Conservation (phyloP, 73 alveolate species). For the Symbiodinium pilosum region DNA sequence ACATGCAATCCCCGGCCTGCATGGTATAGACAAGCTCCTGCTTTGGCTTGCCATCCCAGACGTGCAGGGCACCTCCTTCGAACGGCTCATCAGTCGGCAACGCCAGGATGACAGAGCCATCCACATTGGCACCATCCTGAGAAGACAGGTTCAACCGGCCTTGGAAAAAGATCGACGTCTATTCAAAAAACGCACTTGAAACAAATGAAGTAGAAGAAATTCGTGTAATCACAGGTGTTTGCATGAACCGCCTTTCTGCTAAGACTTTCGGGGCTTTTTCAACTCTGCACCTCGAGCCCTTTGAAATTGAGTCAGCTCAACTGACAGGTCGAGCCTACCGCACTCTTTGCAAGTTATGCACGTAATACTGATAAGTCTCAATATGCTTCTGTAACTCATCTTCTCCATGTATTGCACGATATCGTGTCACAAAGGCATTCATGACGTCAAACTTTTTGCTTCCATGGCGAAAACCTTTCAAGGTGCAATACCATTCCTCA, state of each 20-base stretch:
- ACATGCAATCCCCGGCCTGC: conserved; percentile 67
- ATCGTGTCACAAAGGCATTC: conserved; percentile 81
- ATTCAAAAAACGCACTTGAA: too few relatives aligned
- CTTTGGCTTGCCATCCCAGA: conserved; percentile 92
- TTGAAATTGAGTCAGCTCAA: too few relatives aligned
- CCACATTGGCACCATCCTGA: conserved; percentile 88
- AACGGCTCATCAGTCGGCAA: conserved; percentile 84
- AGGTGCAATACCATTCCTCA: conserved; percentile 56
- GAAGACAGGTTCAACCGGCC: too few relatives aligned
- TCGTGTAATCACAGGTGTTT: too few relatives aligned
- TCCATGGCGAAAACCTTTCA: conserved; percentile 65
- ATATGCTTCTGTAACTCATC: conserved; percentile 84
- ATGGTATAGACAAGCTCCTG: conserved; percentile 8
- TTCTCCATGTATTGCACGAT: conserved; percentile 80
- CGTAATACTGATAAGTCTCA: conserved; percentile 31
- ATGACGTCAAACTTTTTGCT: conserved; percentile 35
- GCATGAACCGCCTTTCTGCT: too few relatives aligned
- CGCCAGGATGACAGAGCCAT: conserved; percentile 71
- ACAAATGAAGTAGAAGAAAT: too few relatives aligned
- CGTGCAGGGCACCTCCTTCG: conserved; percentile 88
- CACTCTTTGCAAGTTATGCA: too few relatives aligned
- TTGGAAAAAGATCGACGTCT: too few relatives aligned
- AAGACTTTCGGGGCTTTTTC: too few relatives aligned
- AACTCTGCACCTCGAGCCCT: too few relatives aligned
- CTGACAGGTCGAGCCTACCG: too few relatives aligned